phyloP scores from a whole-genome alignment of 176 grass and related monocot species.

The Carex pumila region DNA sequence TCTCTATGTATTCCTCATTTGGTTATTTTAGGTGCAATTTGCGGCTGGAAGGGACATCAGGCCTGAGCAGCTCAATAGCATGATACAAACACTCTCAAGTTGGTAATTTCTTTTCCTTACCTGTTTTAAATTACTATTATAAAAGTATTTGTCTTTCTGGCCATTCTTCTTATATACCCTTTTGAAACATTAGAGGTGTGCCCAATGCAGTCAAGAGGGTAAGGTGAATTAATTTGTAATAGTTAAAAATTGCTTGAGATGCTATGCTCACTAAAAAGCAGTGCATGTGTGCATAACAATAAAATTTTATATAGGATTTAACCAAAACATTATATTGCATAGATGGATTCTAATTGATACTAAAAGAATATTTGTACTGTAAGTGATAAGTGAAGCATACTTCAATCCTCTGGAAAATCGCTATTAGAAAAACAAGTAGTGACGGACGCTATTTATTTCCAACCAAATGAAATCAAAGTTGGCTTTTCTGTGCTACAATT shows the following conservation, averaged over 20 bases:
- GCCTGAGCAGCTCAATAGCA: slow-evolving; percentile 80
- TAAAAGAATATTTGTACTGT: not conserved
- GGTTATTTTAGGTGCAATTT: slow-evolving; percentile 81
- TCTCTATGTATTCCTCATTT: not conserved
- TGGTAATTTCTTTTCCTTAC: slow-evolving; percentile 53
- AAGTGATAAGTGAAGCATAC: not conserved
- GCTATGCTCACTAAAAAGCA: not conserved
- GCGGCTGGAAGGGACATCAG: slow-evolving; percentile 93
- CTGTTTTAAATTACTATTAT: not conserved
- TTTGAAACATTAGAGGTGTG: not conserved
- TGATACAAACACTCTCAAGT: slow-evolving; percentile 72
- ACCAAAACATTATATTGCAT: not conserved
- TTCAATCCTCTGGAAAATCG: not conserved
- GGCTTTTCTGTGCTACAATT: not conserved
- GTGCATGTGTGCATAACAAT: not conserved
- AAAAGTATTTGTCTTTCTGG: not conserved
- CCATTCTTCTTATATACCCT: not conserved
- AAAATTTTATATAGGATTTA: not conserved
- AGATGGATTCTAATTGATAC: not conserved
- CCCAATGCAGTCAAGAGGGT: not conserved
- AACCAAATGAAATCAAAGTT: not conserved
- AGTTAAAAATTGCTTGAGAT: not conserved
- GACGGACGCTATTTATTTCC: not conserved
- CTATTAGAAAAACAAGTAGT: not conserved
- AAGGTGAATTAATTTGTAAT: not conserved